Conservation (phyloP, 352 stramenopile species). For the Pythium monospermum region DNA sequence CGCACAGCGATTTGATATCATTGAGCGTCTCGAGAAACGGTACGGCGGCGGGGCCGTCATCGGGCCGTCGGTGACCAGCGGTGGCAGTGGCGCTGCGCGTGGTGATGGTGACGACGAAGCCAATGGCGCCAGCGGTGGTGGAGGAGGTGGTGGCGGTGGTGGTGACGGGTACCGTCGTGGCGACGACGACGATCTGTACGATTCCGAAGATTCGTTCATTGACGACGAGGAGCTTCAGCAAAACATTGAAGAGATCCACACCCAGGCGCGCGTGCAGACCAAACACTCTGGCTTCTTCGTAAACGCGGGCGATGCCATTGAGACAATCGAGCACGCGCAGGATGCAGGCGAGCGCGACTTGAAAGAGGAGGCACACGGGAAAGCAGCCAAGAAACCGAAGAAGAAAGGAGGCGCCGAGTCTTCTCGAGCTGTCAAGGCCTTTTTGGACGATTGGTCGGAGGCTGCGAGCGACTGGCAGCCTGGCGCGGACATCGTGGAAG, state of each 20-base stretch:
- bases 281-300: conserved; percentile 88
- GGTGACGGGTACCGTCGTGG: conserved; percentile 33
- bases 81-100: conserved; percentile 3
- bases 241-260: conserved; percentile 79
- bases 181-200: conserved; percentile 84
- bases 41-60: conserved; percentile 70
- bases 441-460: conserved; percentile 61
- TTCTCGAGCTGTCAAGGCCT: conserved; percentile 43
- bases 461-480: conserved; percentile 70
- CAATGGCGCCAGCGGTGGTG: too few relatives aligned
- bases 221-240: conserved; percentile 79
- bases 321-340: conserved; percentile 49
- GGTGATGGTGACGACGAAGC: conserved; percentile 13
- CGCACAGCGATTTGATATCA: conserved; percentile 78
- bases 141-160: too few relatives aligned
- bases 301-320: conserved; percentile 80
- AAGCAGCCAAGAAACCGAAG: conserved; percentile 24
- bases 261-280: conserved; percentile 64
- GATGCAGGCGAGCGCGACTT: conserved; percentile 17
- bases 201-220: conserved; percentile 88
- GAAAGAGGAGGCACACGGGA: conserved; percentile 3
- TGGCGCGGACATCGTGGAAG: conserved; percentile 36
- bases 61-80: conserved; percentile 25
- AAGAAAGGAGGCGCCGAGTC: conserved; percentile 50
- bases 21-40: conserved; percentile 81